Evolutionary conservation across 192 early-diverging fungal genomes (phyloP).

Genomic region (Spizellomyces sp.): DNA sequence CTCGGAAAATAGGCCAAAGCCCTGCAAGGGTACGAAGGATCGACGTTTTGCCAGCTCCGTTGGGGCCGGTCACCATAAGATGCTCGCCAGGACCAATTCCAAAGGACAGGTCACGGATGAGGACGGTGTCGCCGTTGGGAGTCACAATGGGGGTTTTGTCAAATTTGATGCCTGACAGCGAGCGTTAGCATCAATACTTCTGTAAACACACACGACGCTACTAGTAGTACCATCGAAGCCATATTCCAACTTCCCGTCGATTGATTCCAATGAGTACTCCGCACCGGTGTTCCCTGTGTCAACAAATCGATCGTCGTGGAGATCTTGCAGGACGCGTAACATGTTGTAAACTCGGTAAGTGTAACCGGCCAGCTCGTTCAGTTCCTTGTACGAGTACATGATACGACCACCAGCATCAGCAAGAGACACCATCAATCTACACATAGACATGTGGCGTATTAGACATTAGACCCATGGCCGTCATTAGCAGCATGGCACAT

Average conservation of each 20-base stretch:
- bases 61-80: conserved; percentile 91
- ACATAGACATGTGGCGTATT: neutral
- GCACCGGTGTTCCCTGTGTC: conserved; percentile 37
- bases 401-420: conserved; percentile 94
- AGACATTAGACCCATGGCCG: neutral
- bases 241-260: conserved; percentile 21
- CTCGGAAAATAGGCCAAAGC: conserved; percentile 93
- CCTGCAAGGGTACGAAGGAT: conserved; percentile 95
- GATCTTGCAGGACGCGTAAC: conserved; percentile 78
- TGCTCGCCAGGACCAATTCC: conserved; percentile 87
- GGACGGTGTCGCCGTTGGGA: conserved; percentile 51
- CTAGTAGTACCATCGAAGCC: neutral
- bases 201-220: conserved; percentile 18
- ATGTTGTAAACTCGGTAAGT: conserved; percentile 89
- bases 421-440: conserved; percentile 79
- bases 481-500: conserved; percentile 39
- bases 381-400: conserved; percentile 95
- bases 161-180: conserved; percentile 38
- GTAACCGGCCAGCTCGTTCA: conserved; percentile 94
- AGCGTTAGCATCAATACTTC: conserved; percentile 21
- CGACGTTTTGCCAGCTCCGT: conserved; percentile 87
- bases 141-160: conserved; percentile 46
- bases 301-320: conserved; percentile 57
- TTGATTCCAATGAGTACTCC: conserved; percentile 42
- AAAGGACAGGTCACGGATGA: conserved; percentile 68